Evolutionary conservation across 352 stramenopile genomes (phyloP).

Genomic region (Phytophthora rubi): DNA sequence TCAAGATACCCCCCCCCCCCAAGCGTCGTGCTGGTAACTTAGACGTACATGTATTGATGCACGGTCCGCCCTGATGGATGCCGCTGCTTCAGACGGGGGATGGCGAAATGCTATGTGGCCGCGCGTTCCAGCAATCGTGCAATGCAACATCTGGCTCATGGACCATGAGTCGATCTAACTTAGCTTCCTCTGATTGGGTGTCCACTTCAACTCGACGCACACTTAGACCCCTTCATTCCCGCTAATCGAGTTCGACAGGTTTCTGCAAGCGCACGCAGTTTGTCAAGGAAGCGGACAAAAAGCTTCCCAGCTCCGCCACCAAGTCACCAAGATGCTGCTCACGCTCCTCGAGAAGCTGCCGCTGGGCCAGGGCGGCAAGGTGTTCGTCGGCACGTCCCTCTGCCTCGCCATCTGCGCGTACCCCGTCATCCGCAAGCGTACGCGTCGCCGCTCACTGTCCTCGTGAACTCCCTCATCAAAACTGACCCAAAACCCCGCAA

Average conservation of each 20-base stretch:
- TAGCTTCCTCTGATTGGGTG: conserved; percentile 3
- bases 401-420: conserved; percentile 77
- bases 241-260: conserved; percentile 4
- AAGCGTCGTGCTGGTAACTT: too few species aligned
- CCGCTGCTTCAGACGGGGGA: conserved; percentile 3
- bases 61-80: conserved; percentile 21
- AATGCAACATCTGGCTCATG: neutral
- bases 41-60: neutral
- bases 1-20: too few species aligned
- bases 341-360: conserved; percentile 73
- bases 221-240: neutral
- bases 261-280: conserved; percentile 13
- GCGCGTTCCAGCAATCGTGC: neutral
- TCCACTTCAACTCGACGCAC: conserved; percentile 15
- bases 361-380: conserved; percentile 72
- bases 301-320: neutral
- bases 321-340: conserved; percentile 50
- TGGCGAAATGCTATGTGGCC: neutral
- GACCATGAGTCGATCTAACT: too few species aligned
- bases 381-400: conserved; percentile 69
- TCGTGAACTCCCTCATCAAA: too few species aligned
- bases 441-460: conserved; percentile 23
- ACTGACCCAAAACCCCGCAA: too few species aligned
- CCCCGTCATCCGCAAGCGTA: conserved; percentile 67
- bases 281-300: conserved; percentile 21